Base-by-base conservation (phyloP, 352 stramenopile genomes). In the Globisporangium paddicum region DNA sequence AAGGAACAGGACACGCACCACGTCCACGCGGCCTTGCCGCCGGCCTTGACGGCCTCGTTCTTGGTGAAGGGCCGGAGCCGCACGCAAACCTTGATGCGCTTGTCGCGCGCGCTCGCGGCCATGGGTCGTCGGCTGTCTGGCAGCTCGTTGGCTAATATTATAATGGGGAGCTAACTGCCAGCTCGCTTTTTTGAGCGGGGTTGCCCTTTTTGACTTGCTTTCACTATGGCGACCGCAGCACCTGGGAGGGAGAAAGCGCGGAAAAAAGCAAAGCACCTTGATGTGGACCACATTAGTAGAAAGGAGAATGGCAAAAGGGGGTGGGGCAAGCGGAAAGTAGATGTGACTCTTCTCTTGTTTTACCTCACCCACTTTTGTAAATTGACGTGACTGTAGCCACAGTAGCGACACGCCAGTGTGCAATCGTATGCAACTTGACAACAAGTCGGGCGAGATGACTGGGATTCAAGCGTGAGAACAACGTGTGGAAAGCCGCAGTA, bases 81-180 rank as follows among this genome's bases (percentile, higher is more conserved):
- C 52, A 92, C 79, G 66, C 78, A 84, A 14, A 92, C 82, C 68
- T 88, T 87, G 66, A 92, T 90, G 66, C 81, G 77, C 57, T 90
- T 87, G 50, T 87, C 72, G 32, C 73, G 74, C 52, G 64, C 25
- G 34, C 60, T 45, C 60, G 55, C 46, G 19, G 55, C 48, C 44
- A n/a, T n/a, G n/a, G n/a, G n/a, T 2, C 3, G 23, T 19, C 45
- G 35, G 23, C 11, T 18, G 14, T 6, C 6, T 23, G 9, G 46
- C 46, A 19, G 45, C 6, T 32, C 16, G 35, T 35, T 38, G n/a
- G n/a, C n/a, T n/a, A n/a, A n/a, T n/a, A n/a, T n/a, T n/a, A n/a
- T n/a, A n/a, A n/a, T n/a, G n/a, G n/a, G n/a, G n/a, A n/a, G n/a
- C n/a, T n/a, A n/a, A n/a, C n/a, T n/a, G n/a, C n/a, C n/a, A n/a